phyloP scores from a whole-genome alignment of 1,284 basidiomycete species.

The Vanrija sp. region DNA sequence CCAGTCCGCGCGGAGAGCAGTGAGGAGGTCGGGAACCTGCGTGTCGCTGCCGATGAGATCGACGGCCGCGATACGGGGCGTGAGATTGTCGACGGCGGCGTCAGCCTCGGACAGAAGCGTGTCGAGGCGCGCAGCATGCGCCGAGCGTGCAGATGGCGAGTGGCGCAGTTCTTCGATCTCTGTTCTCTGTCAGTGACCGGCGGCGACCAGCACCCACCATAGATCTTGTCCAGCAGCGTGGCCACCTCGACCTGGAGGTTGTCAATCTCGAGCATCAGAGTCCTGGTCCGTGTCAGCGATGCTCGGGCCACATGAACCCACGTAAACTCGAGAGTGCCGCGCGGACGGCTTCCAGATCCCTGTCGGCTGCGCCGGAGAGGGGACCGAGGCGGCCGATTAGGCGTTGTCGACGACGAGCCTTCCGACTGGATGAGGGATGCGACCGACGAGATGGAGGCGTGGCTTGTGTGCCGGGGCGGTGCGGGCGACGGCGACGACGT shows the following conservation, averaged over 20 bases:
- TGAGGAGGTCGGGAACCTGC: not conserved
- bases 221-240: slow-evolving; percentile 28
- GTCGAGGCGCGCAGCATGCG: slow-evolving; percentile 41
- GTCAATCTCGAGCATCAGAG: slow-evolving; percentile 14
- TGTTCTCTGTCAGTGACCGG: no score
- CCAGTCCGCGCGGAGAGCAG: slow-evolving; percentile 59
- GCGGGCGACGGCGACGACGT: no score
- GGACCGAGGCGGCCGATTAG: slow-evolving; percentile 8
- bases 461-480: not conserved
- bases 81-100: slow-evolving; percentile 9
- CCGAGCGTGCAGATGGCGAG: slow-evolving; percentile 51
- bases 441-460: slow-evolving; percentile 5
- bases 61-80: slow-evolving; percentile 6
- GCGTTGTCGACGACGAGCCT: slow-evolving; percentile 1
- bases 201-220: not conserved
- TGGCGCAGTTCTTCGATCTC: slow-evolving; percentile 41
- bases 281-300: slow-evolving; percentile 2
- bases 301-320: slow-evolving; percentile 2
- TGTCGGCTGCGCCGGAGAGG: slow-evolving; percentile 5
- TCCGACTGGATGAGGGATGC: slow-evolving; percentile 8
- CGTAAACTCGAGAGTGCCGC: not conserved
- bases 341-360: not conserved
- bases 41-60: not conserved
- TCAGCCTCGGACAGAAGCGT: slow-evolving; percentile 18
- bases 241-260: slow-evolving; percentile 21